Evolutionary conservation across 2,329 filamentous ascomycete genomes (phyloP).

Genomic region (Plectosphaerella sp.): DNA sequence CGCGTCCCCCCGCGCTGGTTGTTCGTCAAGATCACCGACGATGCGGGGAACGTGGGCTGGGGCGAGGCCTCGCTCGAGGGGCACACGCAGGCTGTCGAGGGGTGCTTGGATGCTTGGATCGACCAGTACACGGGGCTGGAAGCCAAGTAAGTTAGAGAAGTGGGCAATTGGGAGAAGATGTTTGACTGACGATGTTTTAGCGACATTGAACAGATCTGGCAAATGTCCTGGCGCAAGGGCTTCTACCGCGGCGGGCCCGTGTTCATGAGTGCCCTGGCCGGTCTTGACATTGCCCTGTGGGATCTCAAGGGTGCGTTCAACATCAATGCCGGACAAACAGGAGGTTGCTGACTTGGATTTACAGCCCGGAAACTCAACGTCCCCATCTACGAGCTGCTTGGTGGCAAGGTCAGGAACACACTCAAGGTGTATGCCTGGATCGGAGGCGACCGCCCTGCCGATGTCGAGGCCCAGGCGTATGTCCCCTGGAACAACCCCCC

Average conservation of each 20-base stretch:
- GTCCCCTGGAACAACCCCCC: constrained; percentile 12
- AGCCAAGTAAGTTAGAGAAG: constrained; percentile 51
- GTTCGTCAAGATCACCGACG: constrained; percentile 72
- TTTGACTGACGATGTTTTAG: constrained; percentile 28
- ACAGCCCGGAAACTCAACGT: constrained; percentile 47
- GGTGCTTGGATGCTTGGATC: constrained; percentile 63
- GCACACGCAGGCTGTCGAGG: constrained; percentile 70
- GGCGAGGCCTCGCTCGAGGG: constrained; percentile 72
- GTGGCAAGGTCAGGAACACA: constrained; percentile 67
- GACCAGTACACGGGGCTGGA: constrained; percentile 61
- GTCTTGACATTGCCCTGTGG: constrained; percentile 77
- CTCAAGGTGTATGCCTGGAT: constrained; percentile 76
- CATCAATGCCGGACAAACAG: not conserved
- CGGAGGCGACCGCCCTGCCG: constrained; percentile 65
- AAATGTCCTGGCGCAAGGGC: constrained; percentile 62
- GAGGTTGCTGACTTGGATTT: not conserved
- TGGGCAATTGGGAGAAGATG: fast-evolving
- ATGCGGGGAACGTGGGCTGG: constrained; percentile 62
- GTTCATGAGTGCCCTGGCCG: constrained; percentile 74
- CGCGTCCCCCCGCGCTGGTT: constrained; percentile 72
- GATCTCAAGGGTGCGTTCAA: constrained; percentile 57
- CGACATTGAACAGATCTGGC: constrained; percentile 80
- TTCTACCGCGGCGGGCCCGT: constrained; percentile 78
- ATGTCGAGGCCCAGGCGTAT: constrained; percentile 60
- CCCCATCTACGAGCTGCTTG: constrained; percentile 69